Evolutionary conservation across 352 stramenopile species (phyloP).

Genomic region (Globisporangium cylindrosporum): DNA sequence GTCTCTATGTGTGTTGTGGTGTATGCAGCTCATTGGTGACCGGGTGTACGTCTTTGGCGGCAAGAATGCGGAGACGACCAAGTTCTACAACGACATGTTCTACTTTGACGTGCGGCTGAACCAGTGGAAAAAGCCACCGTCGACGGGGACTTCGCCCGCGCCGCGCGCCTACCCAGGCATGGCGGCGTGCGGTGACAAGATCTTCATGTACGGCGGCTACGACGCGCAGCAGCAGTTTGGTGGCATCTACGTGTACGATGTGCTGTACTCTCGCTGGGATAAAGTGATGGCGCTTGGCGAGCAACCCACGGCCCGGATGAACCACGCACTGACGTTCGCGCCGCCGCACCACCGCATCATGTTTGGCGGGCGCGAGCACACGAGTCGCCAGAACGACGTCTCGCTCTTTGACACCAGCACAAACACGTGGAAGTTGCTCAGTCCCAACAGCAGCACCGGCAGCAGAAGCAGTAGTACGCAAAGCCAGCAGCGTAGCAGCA

Average conservation of each 20-base stretch:
- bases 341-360: slow-evolving; percentile 47
- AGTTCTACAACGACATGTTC: slow-evolving; percentile 73
- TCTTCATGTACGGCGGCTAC: slow-evolving; percentile 68
- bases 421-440: slow-evolving; percentile 30
- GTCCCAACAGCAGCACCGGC: background rate
- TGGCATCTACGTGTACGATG: slow-evolving; percentile 56
- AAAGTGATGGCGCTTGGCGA: slow-evolving; percentile 33
- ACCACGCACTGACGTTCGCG: slow-evolving; percentile 58
- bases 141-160: slow-evolving; percentile 31
- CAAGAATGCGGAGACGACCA: slow-evolving; percentile 42
- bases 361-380: slow-evolving; percentile 51
- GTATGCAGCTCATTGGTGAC: slow-evolving; percentile 39
- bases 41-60: slow-evolving; percentile 74
- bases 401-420: slow-evolving; percentile 45
- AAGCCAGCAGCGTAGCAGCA: slow-evolving; percentile 1
- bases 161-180: slow-evolving; percentile 52
- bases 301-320: slow-evolving; percentile 48
- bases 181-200: slow-evolving; percentile 42
- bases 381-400: slow-evolving; percentile 51
- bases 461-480: slow-evolving; percentile 3
- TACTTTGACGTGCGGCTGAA: slow-evolving; percentile 65
- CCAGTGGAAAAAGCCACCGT: slow-evolving; percentile 45
- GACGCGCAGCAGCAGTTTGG: slow-evolving; percentile 56
- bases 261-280: slow-evolving; percentile 50
- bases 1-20: background rate